Conservation (phyloP, 2,329 filamentous ascomycete genomes). For the Diaporthe citriasiana region DNA sequence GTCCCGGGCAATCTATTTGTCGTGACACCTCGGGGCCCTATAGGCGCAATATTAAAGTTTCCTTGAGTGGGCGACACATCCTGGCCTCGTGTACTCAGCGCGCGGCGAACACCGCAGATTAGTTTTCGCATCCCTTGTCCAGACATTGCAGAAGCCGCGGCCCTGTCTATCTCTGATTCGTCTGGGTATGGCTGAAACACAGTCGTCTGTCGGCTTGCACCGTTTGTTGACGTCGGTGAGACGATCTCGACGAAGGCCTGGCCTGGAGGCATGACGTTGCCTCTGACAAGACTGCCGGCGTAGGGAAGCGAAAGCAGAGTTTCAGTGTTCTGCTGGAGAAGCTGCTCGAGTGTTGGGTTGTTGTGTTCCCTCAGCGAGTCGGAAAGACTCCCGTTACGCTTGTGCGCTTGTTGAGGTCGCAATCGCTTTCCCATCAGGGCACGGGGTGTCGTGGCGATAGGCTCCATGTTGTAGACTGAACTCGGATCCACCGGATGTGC, state of each 20-base stretch:
- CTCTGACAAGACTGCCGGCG: constrained; percentile 87
- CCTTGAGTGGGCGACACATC: constrained; percentile 60
- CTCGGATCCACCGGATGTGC: constrained; percentile 71
- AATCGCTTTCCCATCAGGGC: constrained; percentile 71
- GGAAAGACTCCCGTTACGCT: constrained; percentile 88
- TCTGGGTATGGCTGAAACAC: constrained; percentile 60
- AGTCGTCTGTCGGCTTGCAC: constrained; percentile 66
- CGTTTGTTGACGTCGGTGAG: constrained; percentile 63
- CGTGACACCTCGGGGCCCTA: constrained; percentile 66
- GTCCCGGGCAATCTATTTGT: constrained; percentile 72
- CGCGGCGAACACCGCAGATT: constrained; percentile 87
- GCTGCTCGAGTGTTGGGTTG: constrained; percentile 58
- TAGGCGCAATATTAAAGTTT: constrained; percentile 63
- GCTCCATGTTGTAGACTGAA: constrained; percentile 62
- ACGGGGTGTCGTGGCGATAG: constrained; percentile 71
- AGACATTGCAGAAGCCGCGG: constrained; percentile 70
- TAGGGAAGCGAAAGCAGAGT: constrained; percentile 75
- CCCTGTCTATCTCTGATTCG: constrained; percentile 59
- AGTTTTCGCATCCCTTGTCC: constrained; percentile 87
- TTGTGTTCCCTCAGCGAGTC: constrained; percentile 84
- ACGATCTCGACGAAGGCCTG: constrained; percentile 83
- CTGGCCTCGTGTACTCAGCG: constrained; percentile 74
- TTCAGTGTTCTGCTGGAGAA: constrained; percentile 67
- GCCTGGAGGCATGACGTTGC: constrained; percentile 84
- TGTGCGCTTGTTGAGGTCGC: constrained; percentile 73